Percentiles rank a stretch among this genome's conserved stretches.
phyloP scores from a whole-genome alignment of 2,329 filamentous ascomycete genomes.

The Chrysosporium queenslandicum region DNA sequence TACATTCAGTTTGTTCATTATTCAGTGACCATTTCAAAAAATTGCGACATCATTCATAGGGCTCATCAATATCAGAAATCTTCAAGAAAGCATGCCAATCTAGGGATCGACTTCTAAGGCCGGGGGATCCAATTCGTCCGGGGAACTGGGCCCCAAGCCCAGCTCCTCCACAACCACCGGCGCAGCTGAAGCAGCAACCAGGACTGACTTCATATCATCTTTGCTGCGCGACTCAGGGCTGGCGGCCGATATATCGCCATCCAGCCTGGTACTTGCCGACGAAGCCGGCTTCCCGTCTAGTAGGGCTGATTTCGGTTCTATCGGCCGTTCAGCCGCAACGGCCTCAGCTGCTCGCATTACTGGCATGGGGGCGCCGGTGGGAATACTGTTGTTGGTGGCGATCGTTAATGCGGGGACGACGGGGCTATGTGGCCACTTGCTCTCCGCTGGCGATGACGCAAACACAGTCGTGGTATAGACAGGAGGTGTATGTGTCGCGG shows the following conservation, averaged over 20 bases:
- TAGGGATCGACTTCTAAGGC: background rate
- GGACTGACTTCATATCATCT: background rate
- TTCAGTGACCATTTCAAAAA: background rate
- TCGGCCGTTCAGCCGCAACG: background rate
- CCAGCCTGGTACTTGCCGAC: background rate
- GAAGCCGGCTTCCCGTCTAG: background rate
- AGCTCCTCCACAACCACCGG: background rate
- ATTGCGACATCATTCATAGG: background rate
- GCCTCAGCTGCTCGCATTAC: background rate
- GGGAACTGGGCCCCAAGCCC: background rate
- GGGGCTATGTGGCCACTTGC: background rate
- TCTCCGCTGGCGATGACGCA: background rate
- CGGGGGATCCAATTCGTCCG: background rate
- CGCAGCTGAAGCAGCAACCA: background rate
- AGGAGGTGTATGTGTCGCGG: background rate
- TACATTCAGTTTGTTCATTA: background rate
- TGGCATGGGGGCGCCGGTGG: background rate
- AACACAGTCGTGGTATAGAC: slow-evolving; percentile 1
- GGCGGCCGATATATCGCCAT: background rate
- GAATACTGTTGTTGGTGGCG: background rate
- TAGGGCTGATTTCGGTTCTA: background rate
- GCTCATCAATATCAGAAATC: background rate
- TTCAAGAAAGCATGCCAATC: background rate
- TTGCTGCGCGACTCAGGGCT: background rate
- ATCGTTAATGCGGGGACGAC: background rate